Evolutionary conservation across 2,329 filamentous ascomycete species (phyloP).

Genomic region (Arthrobotrys iridis): DNA sequence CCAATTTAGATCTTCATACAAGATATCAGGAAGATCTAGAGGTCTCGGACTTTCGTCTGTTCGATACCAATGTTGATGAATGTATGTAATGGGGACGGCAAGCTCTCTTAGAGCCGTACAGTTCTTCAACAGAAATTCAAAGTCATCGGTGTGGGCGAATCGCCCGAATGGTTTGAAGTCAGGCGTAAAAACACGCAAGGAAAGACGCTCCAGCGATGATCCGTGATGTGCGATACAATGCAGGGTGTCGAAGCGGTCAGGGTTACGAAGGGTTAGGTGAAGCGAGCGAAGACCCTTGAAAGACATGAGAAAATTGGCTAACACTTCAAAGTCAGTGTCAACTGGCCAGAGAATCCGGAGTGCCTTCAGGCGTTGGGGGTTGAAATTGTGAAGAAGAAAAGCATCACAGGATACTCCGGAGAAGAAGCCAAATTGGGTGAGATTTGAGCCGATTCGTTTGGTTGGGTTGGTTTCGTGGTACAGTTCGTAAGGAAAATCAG

Average conservation of each 20-base stretch:
- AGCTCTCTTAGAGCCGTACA: constrained; percentile 41
- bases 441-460: constrained; percentile 32
- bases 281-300: constrained; percentile 44
- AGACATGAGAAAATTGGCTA: constrained; percentile 27
- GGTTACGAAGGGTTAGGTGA: constrained; percentile 38
- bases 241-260: constrained; percentile 27
- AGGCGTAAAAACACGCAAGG: constrained; percentile 40
- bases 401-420: constrained; percentile 32
- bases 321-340: constrained; percentile 33
- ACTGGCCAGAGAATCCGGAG: constrained; percentile 47
- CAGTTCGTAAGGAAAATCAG: constrained; percentile 43
- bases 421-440: constrained; percentile 51
- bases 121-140: constrained; percentile 23
- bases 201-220: constrained; percentile 27
- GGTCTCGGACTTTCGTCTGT: not conserved
- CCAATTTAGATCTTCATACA: constrained; percentile 33
- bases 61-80: constrained; percentile 30
- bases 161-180: constrained; percentile 29
- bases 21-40: constrained; percentile 2
- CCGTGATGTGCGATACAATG: constrained; percentile 45
- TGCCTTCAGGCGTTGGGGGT: constrained; percentile 19
- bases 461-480: constrained; percentile 21
- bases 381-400: constrained; percentile 31
- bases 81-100: constrained; percentile 32
- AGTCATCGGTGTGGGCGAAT: constrained; percentile 24